These are phyloP conservation scores for Kalmusia sp. DNA, from an alignment of 2,329 filamentous ascomycete genomes.

Conservation along the genomic window DNA sequence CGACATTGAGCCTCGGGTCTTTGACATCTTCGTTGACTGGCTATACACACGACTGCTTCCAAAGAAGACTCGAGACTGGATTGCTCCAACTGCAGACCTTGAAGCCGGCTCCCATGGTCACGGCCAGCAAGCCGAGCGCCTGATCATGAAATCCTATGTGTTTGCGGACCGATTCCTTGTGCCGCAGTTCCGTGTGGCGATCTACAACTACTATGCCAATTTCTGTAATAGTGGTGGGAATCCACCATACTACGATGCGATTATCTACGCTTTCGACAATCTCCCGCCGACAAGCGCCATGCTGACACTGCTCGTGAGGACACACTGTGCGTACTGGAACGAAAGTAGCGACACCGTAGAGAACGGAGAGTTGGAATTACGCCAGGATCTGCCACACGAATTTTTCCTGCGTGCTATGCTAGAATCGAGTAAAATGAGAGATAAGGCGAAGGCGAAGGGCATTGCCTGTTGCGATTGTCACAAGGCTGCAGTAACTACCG, in stretches of 20 bases:
- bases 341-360: background rate
- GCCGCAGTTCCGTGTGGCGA: conserved; percentile 4
- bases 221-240: background rate
- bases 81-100: background rate
- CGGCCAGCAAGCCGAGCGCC: background rate
- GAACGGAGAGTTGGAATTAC: conserved; percentile 1
- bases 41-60: conserved; percentile 14
- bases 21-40: conserved; percentile 18
- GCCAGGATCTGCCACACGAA: background rate
- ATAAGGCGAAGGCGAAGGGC: background rate
- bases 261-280: conserved; percentile 10
- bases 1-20: conserved; percentile 10
- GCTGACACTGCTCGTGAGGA: background rate
- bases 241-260: conserved; percentile 2
- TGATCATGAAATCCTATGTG: conserved; percentile 9
- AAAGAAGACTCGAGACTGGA: background rate
- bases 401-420: conserved; percentile 7
- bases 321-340: conserved; percentile 6
- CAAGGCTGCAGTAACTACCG: background rate
- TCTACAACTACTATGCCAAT: conserved; percentile 6
- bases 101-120: background rate
- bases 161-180: conserved; percentile 18
- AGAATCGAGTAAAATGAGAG: background rate
- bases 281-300: background rate
- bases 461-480: background rate